Evolutionary conservation across 352 stramenopile genomes (phyloP).

Genomic region (Phytophthora palmivora): DNA sequence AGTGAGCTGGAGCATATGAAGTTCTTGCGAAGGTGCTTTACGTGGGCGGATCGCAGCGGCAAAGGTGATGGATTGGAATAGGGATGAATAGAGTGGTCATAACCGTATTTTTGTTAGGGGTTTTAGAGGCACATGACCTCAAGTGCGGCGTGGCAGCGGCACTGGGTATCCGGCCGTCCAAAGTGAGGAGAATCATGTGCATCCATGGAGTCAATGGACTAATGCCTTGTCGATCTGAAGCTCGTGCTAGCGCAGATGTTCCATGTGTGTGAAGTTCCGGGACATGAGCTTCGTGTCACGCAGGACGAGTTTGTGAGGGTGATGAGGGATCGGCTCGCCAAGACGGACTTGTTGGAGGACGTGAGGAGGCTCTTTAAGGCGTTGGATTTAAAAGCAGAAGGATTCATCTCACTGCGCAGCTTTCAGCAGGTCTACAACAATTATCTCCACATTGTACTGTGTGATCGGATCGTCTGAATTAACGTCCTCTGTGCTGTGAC

Average conservation of each 20-base stretch:
- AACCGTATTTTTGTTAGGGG: conserved; percentile 33
- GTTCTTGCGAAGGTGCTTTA: conserved; percentile 57
- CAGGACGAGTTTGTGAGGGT: conserved; percentile 37
- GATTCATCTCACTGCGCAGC: conserved; percentile 69
- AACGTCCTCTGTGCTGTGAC: not conserved
- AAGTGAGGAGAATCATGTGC: no score
- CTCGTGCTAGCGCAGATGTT: conserved; percentile 75
- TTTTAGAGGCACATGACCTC: conserved; percentile 52
- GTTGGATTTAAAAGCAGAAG: conserved; percentile 60
- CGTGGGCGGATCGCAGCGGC: conserved; percentile 42
- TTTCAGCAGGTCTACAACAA: conserved; percentile 44
- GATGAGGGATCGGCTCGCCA: conserved; percentile 45
- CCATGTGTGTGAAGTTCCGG: conserved; percentile 5
- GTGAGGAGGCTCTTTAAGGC: conserved; percentile 71
- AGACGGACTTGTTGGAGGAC: conserved; percentile 60
- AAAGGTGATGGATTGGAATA: conserved; percentile 28
- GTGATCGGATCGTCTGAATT: not conserved
- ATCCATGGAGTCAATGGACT: no score
- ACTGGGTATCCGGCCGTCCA: conserved; percentile 72
- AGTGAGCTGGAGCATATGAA: conserved; percentile 18
- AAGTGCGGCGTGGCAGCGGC: conserved; percentile 75
- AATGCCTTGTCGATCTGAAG: conserved; percentile 26
- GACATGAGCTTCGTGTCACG: conserved; percentile 32
- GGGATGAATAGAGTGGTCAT: no score
- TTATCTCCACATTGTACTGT: not conserved